phyloP scores from a whole-genome alignment of 2,329 filamentous ascomycete species.

The Colletotrichum orchidophilum region DNA sequence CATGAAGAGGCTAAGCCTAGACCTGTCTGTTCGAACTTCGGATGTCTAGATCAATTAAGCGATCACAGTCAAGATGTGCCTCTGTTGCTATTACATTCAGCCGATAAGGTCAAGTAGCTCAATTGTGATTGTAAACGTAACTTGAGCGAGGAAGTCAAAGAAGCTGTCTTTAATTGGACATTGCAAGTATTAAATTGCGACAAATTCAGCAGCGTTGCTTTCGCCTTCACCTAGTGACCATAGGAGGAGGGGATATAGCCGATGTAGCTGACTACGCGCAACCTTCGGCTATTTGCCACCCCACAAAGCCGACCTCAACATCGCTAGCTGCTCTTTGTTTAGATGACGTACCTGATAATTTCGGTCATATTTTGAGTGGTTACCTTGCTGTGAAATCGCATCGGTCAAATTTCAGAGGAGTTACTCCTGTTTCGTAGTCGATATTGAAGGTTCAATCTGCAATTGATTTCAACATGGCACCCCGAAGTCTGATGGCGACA shows the following conservation, averaged over 20 bases:
- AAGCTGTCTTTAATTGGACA: background rate
- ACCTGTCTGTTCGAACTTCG: background rate
- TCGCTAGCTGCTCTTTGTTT: background rate
- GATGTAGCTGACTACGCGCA: background rate
- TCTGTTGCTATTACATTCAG: background rate
- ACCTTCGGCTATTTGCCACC: background rate
- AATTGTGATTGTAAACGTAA: too few relatives aligned
- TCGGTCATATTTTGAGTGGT: background rate
- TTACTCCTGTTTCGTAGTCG: background rate
- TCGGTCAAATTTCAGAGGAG: background rate
- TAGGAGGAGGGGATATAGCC: background rate
- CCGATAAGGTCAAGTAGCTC: too few relatives aligned
- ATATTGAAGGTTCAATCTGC: background rate
- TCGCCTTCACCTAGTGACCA: background rate
- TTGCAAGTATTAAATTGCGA: background rate
- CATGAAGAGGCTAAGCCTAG: background rate
- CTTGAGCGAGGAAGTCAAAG: too few relatives aligned
- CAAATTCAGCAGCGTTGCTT: background rate
- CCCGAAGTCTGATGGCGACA: background rate
- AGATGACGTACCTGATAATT: background rate
- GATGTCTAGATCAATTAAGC: too few relatives aligned
- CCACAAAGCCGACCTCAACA: background rate
- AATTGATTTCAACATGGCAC: background rate
- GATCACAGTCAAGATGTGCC: background rate
- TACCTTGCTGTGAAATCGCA: background rate